Evolutionary conservation across 2,329 filamentous ascomycete species (phyloP).

Genomic region (Penicillium sp.): DNA sequence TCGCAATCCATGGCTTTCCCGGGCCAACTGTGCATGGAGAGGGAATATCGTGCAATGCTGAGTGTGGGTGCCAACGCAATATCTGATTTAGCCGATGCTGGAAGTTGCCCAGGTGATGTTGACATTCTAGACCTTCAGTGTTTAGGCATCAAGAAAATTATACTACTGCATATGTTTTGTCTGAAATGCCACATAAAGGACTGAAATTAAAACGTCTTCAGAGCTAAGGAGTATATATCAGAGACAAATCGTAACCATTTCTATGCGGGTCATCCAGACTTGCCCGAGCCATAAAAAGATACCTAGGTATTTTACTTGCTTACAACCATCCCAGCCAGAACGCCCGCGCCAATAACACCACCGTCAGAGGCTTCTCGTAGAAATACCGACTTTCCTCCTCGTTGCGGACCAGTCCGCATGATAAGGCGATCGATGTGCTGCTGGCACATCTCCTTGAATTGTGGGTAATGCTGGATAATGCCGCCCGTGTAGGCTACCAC

Average conservation of each 20-base stretch:
- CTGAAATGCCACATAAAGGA: too few species aligned
- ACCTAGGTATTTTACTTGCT: slow-evolving; percentile 16
- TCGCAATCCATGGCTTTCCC: background rate
- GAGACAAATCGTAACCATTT: background rate
- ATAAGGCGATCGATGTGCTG: slow-evolving; percentile 58
- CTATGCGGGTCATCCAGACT: background rate
- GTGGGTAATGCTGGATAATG: slow-evolving; percentile 73
- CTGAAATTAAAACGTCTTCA: background rate
- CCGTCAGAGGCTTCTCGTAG: slow-evolving; percentile 51
- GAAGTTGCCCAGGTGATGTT: background rate
- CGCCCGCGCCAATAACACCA: slow-evolving; percentile 54
- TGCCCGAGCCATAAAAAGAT: background rate
- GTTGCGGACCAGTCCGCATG: slow-evolving; percentile 43
- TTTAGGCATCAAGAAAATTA: background rate
- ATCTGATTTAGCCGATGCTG: background rate
- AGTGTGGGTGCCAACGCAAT: background rate
- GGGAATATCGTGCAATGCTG: background rate
- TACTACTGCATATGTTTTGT: too few species aligned
- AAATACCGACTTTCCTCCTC: slow-evolving; percentile 49
- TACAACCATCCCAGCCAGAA: slow-evolving; percentile 49
- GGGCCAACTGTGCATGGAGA: background rate
- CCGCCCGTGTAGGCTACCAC: slow-evolving; percentile 76
- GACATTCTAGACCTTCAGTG: background rate
- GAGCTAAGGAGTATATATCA: background rate
- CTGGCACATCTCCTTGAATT: slow-evolving; percentile 67